A percentile compares a stretch with the other conserved stretches of the same genome.
Conservation (phyloP, 2,329 filamentous ascomycete genomes). For the Epichloe elymi region DNA sequence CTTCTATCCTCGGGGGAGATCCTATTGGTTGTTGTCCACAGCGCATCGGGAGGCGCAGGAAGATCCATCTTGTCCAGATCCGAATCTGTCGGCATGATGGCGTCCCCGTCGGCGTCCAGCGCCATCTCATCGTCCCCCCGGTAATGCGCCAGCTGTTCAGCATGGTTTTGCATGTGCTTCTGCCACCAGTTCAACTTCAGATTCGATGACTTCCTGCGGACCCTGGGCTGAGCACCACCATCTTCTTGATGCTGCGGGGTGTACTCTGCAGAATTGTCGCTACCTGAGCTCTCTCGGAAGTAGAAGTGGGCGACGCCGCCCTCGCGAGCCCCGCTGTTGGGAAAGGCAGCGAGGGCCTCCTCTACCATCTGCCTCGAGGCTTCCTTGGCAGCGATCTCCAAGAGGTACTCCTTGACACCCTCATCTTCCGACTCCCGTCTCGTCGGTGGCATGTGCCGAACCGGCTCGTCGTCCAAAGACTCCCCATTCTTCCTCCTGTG, state of each 20-base stretch:
- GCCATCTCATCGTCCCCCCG: conserved; percentile 17
- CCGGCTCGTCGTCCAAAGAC: conserved; percentile 15
- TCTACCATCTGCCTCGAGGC: conserved; percentile 72
- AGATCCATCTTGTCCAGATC: conserved; percentile 31
- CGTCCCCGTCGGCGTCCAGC: conserved; percentile 14
- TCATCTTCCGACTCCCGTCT: conserved; percentile 64
- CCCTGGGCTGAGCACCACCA: conserved; percentile 14
- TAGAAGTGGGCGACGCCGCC: conserved; percentile 60
- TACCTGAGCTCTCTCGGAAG: conserved; percentile 50
- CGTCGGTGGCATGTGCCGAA: conserved; percentile 23
- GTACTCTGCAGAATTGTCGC: conserved; percentile 32
- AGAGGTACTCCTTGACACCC: conserved; percentile 60
- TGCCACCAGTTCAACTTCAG: conserved; percentile 60
- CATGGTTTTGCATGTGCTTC: conserved; percentile 68
- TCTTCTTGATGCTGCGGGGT: conserved; percentile 20
- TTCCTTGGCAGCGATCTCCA: conserved; percentile 67
- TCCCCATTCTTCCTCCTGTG: conserved; percentile 20
- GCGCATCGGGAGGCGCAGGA: conserved; percentile 24
- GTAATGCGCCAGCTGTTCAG: conserved; percentile 46
- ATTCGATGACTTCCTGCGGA: conserved; percentile 47
- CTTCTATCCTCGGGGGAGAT: conserved; percentile 14
- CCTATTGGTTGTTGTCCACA: conserved; percentile 28
- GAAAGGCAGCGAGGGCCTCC: conserved; percentile 61
- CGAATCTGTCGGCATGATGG: conserved; percentile 24
- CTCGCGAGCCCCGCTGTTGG: conserved; percentile 55